These are phyloP conservation scores for Lolium multiflorum DNA, from an alignment of 176 grass and related monocot genomes.

Conservation along the genomic window DNA sequence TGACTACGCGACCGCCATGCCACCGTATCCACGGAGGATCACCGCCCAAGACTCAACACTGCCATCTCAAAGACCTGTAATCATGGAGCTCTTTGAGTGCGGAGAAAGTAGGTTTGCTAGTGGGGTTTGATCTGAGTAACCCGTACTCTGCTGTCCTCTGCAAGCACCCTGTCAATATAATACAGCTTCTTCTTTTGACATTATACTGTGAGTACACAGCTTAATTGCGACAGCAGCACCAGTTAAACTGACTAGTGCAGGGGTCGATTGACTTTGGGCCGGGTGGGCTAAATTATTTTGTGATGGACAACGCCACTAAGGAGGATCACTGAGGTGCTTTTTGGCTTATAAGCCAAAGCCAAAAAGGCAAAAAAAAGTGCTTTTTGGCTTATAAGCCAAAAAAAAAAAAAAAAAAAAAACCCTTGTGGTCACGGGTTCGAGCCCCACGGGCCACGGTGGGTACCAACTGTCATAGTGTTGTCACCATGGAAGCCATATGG, in stretches of 20 bases:
- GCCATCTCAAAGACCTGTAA: constrained; percentile 41
- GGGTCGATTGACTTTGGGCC: neutral
- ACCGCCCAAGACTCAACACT: constrained; percentile 42
- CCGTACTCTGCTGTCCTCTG: neutral
- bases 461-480: too few species aligned
- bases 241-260: constrained; percentile 1
- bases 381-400: too few species aligned
- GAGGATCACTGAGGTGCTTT: too few species aligned
- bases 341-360: too few species aligned
- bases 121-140: constrained; percentile 48
- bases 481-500: too few species aligned
- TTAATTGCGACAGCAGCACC: neutral
- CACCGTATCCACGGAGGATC: constrained; percentile 27
- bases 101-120: constrained; percentile 36
- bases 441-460: too few species aligned
- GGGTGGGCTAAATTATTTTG: neutral
- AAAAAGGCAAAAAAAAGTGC: too few species aligned
- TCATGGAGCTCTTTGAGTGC: constrained; percentile 48
- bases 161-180: too few species aligned
- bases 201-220: neutral
- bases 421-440: too few species aligned
- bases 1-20: constrained; percentile 21
- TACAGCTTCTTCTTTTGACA: neutral
- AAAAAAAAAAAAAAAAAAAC: too few species aligned
- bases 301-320: neutral